A percentile compares a stretch with the other conserved stretches of the same genome.
Evolutionary conservation across 257 asterid species (phyloP).

Genomic region (Verbena officinalis): DNA sequence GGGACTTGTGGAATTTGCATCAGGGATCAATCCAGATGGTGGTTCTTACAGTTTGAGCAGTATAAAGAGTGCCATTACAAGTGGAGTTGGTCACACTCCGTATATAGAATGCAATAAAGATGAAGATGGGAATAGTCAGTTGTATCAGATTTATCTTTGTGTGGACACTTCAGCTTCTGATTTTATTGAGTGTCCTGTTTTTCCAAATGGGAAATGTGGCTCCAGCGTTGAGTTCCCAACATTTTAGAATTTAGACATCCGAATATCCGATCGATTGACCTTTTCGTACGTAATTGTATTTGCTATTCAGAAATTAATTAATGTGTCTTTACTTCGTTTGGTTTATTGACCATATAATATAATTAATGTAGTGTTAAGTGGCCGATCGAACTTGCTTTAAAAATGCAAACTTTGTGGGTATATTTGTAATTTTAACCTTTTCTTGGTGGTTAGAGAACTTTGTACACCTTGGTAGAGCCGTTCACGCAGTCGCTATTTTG

Average conservation of each 20-base stretch:
- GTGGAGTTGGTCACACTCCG: conserved; percentile 51
- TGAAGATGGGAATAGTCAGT: conserved; percentile 53
- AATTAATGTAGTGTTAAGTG: too few relatives aligned
- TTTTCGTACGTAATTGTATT: too few relatives aligned
- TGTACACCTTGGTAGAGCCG: not conserved
- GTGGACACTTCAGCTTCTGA: conserved; percentile 48
- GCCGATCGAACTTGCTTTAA: too few relatives aligned
- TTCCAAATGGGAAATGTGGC: conserved; percentile 56
- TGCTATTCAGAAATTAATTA: too few relatives aligned
- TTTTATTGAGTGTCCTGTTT: conserved; percentile 60
- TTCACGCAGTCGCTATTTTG: conserved; percentile 29
- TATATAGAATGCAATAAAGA: conserved; percentile 62
- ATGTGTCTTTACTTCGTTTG: not conserved
- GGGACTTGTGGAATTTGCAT: too few relatives aligned
- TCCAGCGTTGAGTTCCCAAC: conserved; percentile 56
- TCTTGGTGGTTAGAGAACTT: not conserved
- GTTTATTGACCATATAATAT: too few relatives aligned
- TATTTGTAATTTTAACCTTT: not conserved
- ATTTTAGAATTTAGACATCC: conserved; percentile 41
- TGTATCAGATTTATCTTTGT: conserved; percentile 63
- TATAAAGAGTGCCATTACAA: conserved; percentile 42
- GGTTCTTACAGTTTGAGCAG: conserved; percentile 49
- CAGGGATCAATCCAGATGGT: conserved; percentile 63
- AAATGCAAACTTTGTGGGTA: too few relatives aligned
- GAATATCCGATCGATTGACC: not conserved